Conservation (phyloP, 441 rosid genomes). For the Populus hybrid region DNA sequence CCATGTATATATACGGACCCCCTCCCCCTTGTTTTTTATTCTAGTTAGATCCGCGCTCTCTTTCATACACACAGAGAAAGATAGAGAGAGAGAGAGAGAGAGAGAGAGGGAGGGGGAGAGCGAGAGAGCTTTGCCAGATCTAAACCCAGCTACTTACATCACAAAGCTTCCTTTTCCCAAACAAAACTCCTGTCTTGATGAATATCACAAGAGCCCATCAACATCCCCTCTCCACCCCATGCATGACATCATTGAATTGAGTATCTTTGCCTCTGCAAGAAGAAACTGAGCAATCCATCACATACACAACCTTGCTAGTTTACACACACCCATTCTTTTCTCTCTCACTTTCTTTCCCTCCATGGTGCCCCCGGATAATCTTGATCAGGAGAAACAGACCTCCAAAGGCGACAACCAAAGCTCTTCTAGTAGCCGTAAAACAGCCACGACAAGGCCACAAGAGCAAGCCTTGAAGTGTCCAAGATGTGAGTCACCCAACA, state of each 20-base stretch:
- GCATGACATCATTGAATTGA: conserved; percentile 56
- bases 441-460: conserved; percentile 38
- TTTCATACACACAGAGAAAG: no score
- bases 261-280: conserved; percentile 40
- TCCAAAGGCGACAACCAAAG: conserved; percentile 40
- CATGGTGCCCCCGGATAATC: conserved; percentile 48
- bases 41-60: no score
- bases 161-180: conserved; percentile 13
- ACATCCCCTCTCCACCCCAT: conserved; percentile 20
- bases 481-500: conserved; percentile 83
- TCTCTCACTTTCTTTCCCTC: conserved; percentile 6
- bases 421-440: conserved; percentile 38
- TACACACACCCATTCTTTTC: not conserved
- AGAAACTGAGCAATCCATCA: conserved; percentile 26
- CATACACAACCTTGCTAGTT: not conserved
- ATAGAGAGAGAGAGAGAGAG: no score
- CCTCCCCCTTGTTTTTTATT: no score
- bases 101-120: no score
- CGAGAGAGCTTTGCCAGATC: no score
- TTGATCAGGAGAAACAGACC: conserved; percentile 28
- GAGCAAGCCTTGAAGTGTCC: conserved; percentile 68
- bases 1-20: no score
- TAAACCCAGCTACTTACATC: conserved; percentile 11
- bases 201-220: conserved; percentile 46
- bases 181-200: conserved; percentile 37